Evolutionary conservation across 1,139 yeast genomes (phyloP).

Genomic region (Kodamaea derodonti): DNA sequence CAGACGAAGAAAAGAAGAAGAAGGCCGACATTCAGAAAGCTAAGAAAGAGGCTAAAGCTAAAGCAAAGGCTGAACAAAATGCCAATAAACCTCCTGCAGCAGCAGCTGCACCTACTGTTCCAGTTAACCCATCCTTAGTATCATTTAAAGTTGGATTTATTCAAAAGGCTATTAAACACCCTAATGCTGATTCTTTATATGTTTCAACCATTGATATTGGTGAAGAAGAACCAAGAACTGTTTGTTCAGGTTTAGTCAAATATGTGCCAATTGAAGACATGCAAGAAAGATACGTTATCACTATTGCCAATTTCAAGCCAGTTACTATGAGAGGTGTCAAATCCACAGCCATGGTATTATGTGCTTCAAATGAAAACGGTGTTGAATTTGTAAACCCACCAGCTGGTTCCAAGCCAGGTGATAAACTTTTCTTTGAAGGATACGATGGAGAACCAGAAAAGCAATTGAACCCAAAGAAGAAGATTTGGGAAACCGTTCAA

Average conservation of each 20-base stretch:
- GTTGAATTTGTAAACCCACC: constrained; percentile 98
- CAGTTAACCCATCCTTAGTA: constrained; percentile 77
- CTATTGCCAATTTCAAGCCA: constrained; percentile 60
- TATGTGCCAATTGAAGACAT: constrained; percentile 45
- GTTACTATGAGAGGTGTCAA: constrained; percentile 69
- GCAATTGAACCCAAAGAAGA: constrained; percentile 96
- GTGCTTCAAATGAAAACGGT: constrained; percentile 68
- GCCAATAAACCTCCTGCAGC: constrained; percentile 41
- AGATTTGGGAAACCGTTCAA: constrained; percentile 94
- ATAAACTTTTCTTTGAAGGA: constrained; percentile 91
- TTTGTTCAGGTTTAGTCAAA: constrained; percentile 87
- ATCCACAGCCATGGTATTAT: constrained; percentile 93
- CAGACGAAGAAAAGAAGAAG: constrained; percentile 62
- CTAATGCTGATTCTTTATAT: constrained; percentile 94
- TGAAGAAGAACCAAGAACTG: constrained; percentile 97
- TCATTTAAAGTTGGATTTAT: constrained; percentile 96
- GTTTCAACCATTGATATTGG: constrained; percentile 97
- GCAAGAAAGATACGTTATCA: constrained; percentile 46
- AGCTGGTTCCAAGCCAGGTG: constrained; percentile 91
- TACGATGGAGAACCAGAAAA: constrained; percentile 86
- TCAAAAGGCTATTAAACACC: constrained; percentile 94
- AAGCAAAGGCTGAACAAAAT: constrained; percentile 60
- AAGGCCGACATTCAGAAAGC: constrained; percentile 62
- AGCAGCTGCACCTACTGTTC: constrained; percentile 52
- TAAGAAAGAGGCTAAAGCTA: constrained; percentile 70